Base-by-base conservation (phyloP, 2,329 filamentous ascomycete species). In the Microsporum ferrugineum region DNA sequence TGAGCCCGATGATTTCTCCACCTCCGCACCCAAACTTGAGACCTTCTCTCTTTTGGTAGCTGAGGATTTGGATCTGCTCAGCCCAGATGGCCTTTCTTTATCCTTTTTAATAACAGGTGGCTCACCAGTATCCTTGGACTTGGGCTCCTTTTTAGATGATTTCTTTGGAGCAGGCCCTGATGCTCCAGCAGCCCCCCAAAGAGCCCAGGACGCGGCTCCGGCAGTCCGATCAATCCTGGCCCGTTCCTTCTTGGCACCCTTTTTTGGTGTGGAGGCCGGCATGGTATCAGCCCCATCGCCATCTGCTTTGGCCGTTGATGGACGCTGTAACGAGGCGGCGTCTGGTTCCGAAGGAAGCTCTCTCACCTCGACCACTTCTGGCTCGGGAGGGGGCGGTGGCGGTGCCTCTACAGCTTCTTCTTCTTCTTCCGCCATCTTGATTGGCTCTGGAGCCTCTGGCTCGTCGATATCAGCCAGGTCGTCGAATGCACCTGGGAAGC, bases 171-270 rank as follows among this genome's bases (percentile, higher is more conserved):
- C 69, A 5, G 51, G 51, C 36, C 51, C 51, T n/a, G 51, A 55
- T 55, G 29, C 14, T 5, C 51, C 51, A 2, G 81, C 77, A 14
- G 84, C 80, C 17, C 82, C 83, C 88, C 88, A 92, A 71, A 85
- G 84, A 39, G 85, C 87, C 89, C 90, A 94, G 34, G 87, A 84
- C 10, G 82, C 79, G n/a, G 74, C 75, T 39, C 80, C 80, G 62
- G 82, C 80, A 41, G 88, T 86, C 62, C 89, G 88, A 66, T 84
- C 88, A 65, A 91, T 83, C 69, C 87, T 89, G 33, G 87, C 77
- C 12, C 90, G 87, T 65, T 95, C 88, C 71, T 88, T 95, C 41
- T 84, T 89, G 2, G 79, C 79, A 3, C 78, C 71, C 59, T 81
- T 83, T 63, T 79, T 84, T 10, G 80, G 75, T 17, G 61, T 59